Evolutionary conservation across 2,329 filamentous ascomycete genomes (phyloP).

Genomic region (Colletotrichum chrysophilum): DNA sequence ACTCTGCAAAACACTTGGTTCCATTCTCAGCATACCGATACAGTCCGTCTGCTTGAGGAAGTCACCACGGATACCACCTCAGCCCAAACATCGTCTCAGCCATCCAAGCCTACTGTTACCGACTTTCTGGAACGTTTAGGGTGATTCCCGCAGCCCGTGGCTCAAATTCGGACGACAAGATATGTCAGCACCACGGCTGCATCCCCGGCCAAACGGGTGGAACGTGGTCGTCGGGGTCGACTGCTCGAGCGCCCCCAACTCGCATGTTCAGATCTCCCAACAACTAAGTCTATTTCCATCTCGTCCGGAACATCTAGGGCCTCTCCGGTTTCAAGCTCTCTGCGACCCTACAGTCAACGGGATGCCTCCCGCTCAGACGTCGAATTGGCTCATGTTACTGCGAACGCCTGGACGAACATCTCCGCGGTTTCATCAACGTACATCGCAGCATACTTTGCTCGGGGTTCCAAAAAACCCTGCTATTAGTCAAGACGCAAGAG

Average conservation of each 20-base stretch:
- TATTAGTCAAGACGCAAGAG: not conserved
- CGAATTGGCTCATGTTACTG: not conserved
- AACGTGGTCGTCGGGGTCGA: not conserved
- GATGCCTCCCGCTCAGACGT: not conserved
- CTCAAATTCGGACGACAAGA: conserved; percentile 9
- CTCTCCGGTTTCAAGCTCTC: conserved; percentile 6
- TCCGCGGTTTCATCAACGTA: not conserved
- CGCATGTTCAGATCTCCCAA: not conserved
- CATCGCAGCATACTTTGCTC: not conserved
- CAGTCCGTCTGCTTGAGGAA: not conserved
- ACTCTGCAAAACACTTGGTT: not conserved
- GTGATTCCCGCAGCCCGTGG: not conserved
- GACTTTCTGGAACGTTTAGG: not conserved
- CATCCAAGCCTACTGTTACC: not conserved
- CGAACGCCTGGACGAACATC: not conserved
- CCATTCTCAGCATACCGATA: not conserved
- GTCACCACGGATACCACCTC: not conserved
- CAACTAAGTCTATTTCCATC: not conserved
- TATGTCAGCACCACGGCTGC: not conserved
- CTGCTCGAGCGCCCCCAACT: not conserved
- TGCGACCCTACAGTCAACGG: not conserved
- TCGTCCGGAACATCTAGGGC: conserved; percentile 3
- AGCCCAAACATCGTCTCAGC: not conserved
- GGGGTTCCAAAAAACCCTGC: not conserved
- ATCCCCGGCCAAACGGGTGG: conserved; percentile 4